A percentile compares a stretch with the other conserved stretches of the same genome.
Evolutionary conservation across 31 red algal genomes (phyloP).

Genomic region (Bonnemaisonia californica): DNA sequence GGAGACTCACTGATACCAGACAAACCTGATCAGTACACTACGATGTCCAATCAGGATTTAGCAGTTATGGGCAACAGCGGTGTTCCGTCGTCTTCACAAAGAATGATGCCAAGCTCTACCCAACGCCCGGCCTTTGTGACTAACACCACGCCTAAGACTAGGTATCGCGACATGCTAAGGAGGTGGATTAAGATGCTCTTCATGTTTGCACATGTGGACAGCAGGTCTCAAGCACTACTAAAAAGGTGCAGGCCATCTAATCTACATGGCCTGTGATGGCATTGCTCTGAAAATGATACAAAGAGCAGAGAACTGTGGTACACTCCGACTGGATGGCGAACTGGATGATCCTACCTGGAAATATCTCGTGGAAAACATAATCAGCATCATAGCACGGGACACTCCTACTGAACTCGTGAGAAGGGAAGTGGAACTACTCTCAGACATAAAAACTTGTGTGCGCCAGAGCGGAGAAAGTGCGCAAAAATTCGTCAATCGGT

Average conservation of each 20-base stretch:
- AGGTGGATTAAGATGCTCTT: slow-evolving; percentile 47
- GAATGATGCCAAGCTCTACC: too few species aligned
- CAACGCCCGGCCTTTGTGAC: slow-evolving; percentile 46
- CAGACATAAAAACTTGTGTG: slow-evolving; percentile 3
- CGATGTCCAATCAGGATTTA: too few species aligned
- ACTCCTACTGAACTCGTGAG: neutral
- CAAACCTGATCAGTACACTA: too few species aligned
- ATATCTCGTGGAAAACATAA: slow-evolving; percentile 21
- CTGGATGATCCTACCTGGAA: neutral
- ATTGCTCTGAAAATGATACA: slow-evolving; percentile 6
- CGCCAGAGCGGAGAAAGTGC: neutral
- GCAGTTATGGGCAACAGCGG: too few species aligned
- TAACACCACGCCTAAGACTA: slow-evolving; percentile 30
- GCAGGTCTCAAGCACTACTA: slow-evolving; percentile 21
- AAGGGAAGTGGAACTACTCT: slow-evolving; percentile 26
- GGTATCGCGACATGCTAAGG: slow-evolving; percentile 23
- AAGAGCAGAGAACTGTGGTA: neutral
- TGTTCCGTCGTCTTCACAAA: too few species aligned
- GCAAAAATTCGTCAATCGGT: slow-evolving; percentile 1
- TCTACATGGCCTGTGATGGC: slow-evolving; percentile 22
- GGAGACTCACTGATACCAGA: too few species aligned
- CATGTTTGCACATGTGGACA: slow-evolving; percentile 32
- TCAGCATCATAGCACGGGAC: slow-evolving; percentile 41
- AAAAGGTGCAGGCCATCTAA: slow-evolving; percentile 19
- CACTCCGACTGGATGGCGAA: neutral